A percentile compares a stretch with the other conserved stretches of the same genome.
These are phyloP conservation scores for Rhododendron ferrugineum DNA, from an alignment of 148 eudicot species.

Conservation along the genomic window DNA sequence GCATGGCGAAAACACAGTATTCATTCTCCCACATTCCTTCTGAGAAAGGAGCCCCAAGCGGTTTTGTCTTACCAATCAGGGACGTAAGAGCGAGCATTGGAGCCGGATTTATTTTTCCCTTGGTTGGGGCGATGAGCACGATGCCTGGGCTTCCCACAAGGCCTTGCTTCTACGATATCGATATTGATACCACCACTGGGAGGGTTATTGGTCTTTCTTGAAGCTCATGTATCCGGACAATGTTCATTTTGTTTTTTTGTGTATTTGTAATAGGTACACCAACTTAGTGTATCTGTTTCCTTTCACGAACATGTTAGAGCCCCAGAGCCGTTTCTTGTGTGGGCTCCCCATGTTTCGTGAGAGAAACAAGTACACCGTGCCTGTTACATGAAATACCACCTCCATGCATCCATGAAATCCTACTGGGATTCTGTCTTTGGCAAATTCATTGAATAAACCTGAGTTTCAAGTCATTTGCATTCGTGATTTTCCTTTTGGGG, in stretches of 20 bases:
- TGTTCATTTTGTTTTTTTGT: not conserved
- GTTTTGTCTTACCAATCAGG: slow-evolving; percentile 80
- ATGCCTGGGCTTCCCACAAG: slow-evolving; percentile 99
- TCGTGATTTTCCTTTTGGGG: not conserved
- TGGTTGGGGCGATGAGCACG: slow-evolving; percentile 98
- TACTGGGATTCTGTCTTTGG: not conserved
- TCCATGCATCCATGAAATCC: not conserved
- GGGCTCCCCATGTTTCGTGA: not conserved
- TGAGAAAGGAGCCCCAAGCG: slow-evolving; percentile 85
- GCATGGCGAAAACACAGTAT: slow-evolving; percentile 99
- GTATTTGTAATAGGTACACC: not conserved
- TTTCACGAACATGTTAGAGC: not conserved
- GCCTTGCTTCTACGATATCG: slow-evolving; percentile 97
- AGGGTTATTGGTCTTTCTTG: slow-evolving; percentile 86
- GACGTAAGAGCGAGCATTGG: slow-evolving; percentile 95
- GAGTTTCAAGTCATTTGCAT: not conserved
- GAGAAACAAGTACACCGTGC: not conserved
- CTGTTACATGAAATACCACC: not conserved
- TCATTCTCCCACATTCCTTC: slow-evolving; percentile 82
- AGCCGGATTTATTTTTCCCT: slow-evolving; percentile 93
- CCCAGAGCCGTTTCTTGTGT: not conserved
- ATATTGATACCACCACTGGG: slow-evolving; percentile 81
- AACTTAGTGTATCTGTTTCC: not conserved
- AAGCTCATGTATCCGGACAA: not conserved
- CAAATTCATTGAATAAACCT: not conserved